phyloP scores from a whole-genome alignment of 495 filamentous ascomycete species.

The Margaritispora aquatica region DNA sequence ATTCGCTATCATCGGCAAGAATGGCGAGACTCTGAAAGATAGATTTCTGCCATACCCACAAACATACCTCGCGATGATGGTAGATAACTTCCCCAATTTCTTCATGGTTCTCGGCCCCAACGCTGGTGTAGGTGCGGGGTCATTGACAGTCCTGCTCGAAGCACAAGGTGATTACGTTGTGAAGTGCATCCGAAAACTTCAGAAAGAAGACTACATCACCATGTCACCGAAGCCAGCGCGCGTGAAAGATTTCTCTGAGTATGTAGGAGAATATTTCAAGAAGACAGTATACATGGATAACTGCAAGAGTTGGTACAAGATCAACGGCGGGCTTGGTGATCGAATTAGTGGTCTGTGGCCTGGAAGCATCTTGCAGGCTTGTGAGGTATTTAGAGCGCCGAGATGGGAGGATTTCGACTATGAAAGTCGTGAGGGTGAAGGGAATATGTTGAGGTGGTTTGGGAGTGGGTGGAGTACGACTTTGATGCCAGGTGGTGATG shows the following conservation, averaged over 20 bases:
- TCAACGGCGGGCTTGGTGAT: constrained; percentile 50
- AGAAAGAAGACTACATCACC: constrained; percentile 56
- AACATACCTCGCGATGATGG: constrained; percentile 56
- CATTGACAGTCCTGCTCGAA: constrained; percentile 46
- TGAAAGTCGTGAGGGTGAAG: constrained; percentile 27
- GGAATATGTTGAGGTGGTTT: constrained; percentile 35
- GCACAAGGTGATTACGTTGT: constrained; percentile 53
- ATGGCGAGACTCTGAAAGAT: constrained; percentile 44
- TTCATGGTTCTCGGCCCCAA: constrained; percentile 55
- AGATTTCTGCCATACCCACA: constrained; percentile 52
- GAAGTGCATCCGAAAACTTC: constrained; percentile 57
- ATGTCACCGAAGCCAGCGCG: constrained; percentile 46
- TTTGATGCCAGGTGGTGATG: constrained; percentile 36
- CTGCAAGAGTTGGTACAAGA: constrained; percentile 60
- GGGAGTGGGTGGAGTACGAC: constrained; percentile 44
- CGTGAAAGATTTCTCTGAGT: constrained; percentile 59
- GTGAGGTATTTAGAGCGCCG: constrained; percentile 50
- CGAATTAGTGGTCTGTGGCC: constrained; percentile 62
- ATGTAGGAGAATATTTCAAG: constrained; percentile 55
- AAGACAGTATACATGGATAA: constrained; percentile 57
- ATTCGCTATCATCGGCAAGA: constrained; percentile 49
- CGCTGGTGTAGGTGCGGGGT: constrained; percentile 43
- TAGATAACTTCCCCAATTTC: constrained; percentile 61
- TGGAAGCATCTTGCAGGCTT: constrained; percentile 52
- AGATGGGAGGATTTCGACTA: constrained; percentile 73